A percentile compares a stretch with the other conserved stretches of the same genome.
phyloP scores from a whole-genome alignment of 495 filamentous ascomycete species.

The Penicillium waksmanii region DNA sequence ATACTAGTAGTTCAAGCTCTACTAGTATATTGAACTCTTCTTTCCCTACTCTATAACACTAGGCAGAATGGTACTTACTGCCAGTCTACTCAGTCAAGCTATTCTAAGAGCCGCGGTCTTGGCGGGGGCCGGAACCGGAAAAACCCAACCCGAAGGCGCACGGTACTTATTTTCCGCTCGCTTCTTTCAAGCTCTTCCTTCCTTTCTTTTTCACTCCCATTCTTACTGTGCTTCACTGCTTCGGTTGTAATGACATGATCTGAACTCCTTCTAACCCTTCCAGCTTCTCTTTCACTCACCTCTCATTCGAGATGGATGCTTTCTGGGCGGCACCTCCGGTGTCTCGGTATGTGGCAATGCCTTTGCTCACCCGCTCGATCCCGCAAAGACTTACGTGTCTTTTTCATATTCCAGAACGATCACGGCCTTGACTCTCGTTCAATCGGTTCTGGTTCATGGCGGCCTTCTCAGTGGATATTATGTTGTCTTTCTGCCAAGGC shows the following conservation, averaged over 20 bases:
- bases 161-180: constrained; percentile 24
- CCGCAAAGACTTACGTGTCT: constrained; percentile 24
- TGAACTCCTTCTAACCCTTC: constrained; percentile 15
- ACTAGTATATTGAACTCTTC: no score
- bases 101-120: neutral
- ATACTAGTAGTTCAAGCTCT: no score
- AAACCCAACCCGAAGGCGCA: constrained; percentile 28
- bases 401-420: constrained; percentile 60
- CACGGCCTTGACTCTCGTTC: constrained; percentile 65
- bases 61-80: no score
- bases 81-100: neutral
- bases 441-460: constrained; percentile 65
- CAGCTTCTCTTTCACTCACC: constrained; percentile 5
- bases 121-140: constrained; percentile 15
- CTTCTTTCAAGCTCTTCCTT: constrained; percentile 12
- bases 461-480: constrained; percentile 55
- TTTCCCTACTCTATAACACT: no score
- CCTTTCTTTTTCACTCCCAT: constrained; percentile 8
- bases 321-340: constrained; percentile 75
- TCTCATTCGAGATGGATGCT: constrained; percentile 53
- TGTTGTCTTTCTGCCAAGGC: constrained; percentile 60
- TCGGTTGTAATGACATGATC: constrained; percentile 17
- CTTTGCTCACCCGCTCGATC: constrained; percentile 7
- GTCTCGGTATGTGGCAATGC: constrained; percentile 57
- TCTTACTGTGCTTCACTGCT: constrained; percentile 9